Conservation (phyloP, 2,329 filamentous ascomycete species). For the Stenocarpella maydis region DNA sequence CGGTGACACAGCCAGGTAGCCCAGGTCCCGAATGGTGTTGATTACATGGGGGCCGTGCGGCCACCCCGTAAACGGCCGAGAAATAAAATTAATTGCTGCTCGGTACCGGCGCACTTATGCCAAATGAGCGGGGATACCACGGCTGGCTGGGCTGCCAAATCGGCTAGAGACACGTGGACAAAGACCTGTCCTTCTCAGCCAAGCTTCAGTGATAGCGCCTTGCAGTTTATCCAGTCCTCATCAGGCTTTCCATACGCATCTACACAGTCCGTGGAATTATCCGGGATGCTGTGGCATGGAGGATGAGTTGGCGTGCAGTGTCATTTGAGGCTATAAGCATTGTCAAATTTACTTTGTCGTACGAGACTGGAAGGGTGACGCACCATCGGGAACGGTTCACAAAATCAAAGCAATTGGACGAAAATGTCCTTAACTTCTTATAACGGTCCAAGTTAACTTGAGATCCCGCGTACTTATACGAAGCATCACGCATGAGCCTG, state of each 20-base stretch:
- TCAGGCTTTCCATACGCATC: not conserved
- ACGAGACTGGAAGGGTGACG: not conserved
- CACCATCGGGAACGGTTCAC: not conserved
- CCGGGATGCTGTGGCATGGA: not conserved
- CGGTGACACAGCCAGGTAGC: not conserved
- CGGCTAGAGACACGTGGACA: not conserved
- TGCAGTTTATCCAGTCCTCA: not conserved
- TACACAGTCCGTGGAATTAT: not conserved
- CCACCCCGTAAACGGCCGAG: not conserved
- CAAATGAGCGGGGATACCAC: not conserved
- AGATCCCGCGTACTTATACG: not conserved
- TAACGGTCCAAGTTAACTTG: not conserved
- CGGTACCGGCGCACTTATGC: not conserved
- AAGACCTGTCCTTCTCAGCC: not conserved
- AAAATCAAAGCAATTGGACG: too few species aligned
- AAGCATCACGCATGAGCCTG: not conserved
- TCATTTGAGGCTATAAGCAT: not conserved
- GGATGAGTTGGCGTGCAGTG: too few species aligned
- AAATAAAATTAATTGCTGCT: not conserved
- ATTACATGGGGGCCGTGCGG: not conserved
- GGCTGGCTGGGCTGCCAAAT: not conserved
- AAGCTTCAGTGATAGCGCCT: not conserved
- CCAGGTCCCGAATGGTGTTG: not conserved
- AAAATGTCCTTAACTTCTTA: not conserved
- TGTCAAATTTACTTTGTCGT: not conserved